Evolutionary conservation across 352 stramenopile species (phyloP), one percentile per base, ranked within the genome.

Genomic region (Pilasporangium apinafurcum): DNA sequence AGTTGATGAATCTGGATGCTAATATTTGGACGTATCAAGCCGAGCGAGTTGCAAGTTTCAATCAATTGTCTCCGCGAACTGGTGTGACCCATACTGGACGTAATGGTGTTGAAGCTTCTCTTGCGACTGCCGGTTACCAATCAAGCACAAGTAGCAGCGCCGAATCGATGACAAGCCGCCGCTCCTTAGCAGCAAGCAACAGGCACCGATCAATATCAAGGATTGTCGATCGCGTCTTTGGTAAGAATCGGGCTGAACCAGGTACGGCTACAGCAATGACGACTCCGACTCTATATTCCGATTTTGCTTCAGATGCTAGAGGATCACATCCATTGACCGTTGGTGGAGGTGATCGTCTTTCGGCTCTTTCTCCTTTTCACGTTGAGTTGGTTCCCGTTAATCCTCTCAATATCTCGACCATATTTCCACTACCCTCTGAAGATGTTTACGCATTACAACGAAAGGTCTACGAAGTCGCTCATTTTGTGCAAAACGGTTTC

Each of bases 1-100:
- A 78, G 42, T 40, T 82, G 9, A 50, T 68, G 30, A 82, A 82
- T 48, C 45, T 82, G 7, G 68, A 82, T 32, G 68, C 66, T 4
- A 78, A 73, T 27, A 71, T 82, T 30, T 82, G 68, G 68, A 67
- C 44, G 17, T 64, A 63, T 7, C 42, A 51, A 10, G 35, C 35
- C 17, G 28, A 20, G 0, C 27, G 42, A 17, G 44, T 38, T 20
- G 37, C 42, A 9, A 27, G 21, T 18, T 28, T 36, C 13, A 27
- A 27, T 14, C 37, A 44, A 33, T 20, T 30, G 17, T 53, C 48
- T 2, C 21, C 48, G 2, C n/a, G n/a, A n/a, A n/a, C n/a, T n/a
- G n/a, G n/a, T n/a, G n/a, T n/a, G n/a, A n/a, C n/a, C n/a, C n/a
- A n/a, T n/a, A n/a, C n/a, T n/a, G 30, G 42, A 0, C 9, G n/a